These are phyloP conservation scores for Helicosporidium sp. DNA, from an alignment of 139 green algal species.

Conservation along the genomic window DNA sequence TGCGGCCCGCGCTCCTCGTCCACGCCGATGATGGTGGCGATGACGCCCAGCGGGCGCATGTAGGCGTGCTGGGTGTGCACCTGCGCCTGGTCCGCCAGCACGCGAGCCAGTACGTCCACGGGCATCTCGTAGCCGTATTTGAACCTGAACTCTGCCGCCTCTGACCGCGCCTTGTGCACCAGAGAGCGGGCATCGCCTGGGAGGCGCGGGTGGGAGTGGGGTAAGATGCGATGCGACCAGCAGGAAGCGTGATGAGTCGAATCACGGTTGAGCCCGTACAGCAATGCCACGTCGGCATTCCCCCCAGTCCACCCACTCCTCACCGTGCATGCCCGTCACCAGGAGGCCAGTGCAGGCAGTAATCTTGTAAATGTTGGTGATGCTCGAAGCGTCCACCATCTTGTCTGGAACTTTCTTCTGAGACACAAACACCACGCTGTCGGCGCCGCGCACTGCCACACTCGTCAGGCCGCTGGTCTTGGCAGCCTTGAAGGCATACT, in stretches of 20 bases:
- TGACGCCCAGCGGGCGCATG: conserved; percentile 71
- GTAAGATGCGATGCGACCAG: no score
- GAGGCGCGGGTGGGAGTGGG: no score
- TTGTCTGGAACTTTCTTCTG: conserved; percentile 88
- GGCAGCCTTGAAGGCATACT: conserved; percentile 98
- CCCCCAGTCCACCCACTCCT: background rate
- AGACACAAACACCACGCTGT: conserved; percentile 79
- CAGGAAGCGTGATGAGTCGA: no score
- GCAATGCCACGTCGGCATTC: no score
- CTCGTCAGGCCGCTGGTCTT: conserved; percentile 71
- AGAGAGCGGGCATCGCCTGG: conserved; percentile 63
- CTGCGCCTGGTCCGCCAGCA: conserved; percentile 85
- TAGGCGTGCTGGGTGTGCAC: conserved; percentile 93
- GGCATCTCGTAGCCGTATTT: conserved; percentile 93
- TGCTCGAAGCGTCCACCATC: conserved; percentile 70
- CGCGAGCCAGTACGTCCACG: conserved; percentile 72
- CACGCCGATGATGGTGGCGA: conserved; percentile 75
- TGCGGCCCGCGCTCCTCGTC: conserved; percentile 85
- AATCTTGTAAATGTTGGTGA: conserved; percentile 75
- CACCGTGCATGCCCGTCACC: conserved; percentile 61
- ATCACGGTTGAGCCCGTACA: no score
- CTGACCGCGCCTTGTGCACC: conserved; percentile 68
- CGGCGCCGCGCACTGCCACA: conserved; percentile 76
- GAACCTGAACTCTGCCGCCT: conserved; percentile 79
- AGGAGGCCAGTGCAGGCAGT: conserved; percentile 79